Conservation (phyloP, 345 rosid species). For the Pelargonium nanum region DNA sequence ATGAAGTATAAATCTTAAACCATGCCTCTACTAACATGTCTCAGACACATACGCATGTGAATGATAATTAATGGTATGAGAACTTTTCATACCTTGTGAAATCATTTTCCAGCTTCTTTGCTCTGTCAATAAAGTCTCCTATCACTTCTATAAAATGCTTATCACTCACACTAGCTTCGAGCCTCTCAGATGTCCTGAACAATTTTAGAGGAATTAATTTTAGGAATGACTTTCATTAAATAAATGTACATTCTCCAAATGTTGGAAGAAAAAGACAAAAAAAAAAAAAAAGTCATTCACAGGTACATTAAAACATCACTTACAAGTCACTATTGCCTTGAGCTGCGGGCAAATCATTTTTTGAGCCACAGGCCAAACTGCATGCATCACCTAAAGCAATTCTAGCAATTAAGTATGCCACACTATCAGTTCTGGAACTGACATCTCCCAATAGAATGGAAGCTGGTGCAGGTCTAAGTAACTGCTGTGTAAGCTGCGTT, state of each 20-base stretch:
- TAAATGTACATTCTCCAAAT: background rate
- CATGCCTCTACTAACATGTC: no score
- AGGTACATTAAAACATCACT: conserved; percentile 14
- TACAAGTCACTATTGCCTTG: conserved; percentile 37
- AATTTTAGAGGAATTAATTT: background rate
- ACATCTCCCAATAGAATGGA: conserved; percentile 42
- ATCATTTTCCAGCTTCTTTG: no score
- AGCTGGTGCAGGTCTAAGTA: conserved; percentile 45
- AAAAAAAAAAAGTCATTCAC: no score
- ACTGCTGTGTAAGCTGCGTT: conserved; percentile 71
- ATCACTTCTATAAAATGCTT: no score
- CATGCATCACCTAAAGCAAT: conserved; percentile 70
- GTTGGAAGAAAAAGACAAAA: no score
- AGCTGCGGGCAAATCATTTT: conserved; percentile 21
- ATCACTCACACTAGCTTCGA: no score
- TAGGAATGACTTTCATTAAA: background rate
- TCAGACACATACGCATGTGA: no score
- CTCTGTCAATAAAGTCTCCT: no score
- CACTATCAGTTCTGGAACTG: conserved; percentile 37
- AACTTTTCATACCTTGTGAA: no score
- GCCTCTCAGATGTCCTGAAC: conserved; percentile 38
- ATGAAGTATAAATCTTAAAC: no score
- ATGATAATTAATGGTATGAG: no score
- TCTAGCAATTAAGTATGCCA: conserved; percentile 40
- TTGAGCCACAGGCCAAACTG: conserved; percentile 22